Percentiles rank a stretch among this genome's conserved stretches.
Conservation (phyloP, 805 yeast species). For the Metschnikowia henanensis region DNA sequence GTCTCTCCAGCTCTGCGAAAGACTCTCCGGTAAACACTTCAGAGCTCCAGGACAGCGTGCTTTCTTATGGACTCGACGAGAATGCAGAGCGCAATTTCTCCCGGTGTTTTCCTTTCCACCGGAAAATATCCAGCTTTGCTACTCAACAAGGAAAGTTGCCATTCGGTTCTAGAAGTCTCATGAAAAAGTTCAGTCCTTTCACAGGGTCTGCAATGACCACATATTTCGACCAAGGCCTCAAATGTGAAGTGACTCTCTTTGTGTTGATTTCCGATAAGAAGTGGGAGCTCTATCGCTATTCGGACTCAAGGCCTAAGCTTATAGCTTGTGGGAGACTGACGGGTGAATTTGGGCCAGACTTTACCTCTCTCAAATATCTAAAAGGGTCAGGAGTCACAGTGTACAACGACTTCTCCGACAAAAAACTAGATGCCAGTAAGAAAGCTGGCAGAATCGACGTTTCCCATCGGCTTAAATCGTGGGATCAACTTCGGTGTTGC, state of each 20-base stretch:
- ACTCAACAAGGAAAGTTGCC: conserved; percentile 50
- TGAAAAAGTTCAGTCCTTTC: conserved; percentile 29
- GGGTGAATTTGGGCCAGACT: conserved; percentile 64
- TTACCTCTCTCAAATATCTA: conserved; percentile 22
- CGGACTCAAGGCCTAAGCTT: conserved; percentile 47
- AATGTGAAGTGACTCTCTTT: conserved; percentile 64
- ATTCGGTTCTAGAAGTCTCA: conserved; percentile 22
- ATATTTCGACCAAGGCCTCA: conserved; percentile 25
- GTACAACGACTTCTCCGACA: conserved; percentile 27
- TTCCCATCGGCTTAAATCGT: conserved; percentile 35
- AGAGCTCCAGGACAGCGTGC: conserved; percentile 1
- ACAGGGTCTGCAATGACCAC: conserved; percentile 33
- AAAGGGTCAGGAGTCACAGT: conserved; percentile 26
- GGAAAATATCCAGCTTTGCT: conserved; percentile 55
- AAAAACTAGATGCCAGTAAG: conserved; percentile 7
- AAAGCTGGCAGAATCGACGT: conserved; percentile 20
- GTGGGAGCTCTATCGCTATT: conserved; percentile 71
- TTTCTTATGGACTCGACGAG: conserved; percentile 24
- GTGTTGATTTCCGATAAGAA: conserved; percentile 64
- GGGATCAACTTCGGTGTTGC: conserved; percentile 63
- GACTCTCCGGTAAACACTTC: not conserved
- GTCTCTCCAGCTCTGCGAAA: no score
- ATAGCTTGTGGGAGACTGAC: conserved; percentile 66
- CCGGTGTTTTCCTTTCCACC: conserved; percentile 80
- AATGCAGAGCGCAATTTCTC: conserved; percentile 66